These are phyloP conservation scores for Lentithecium fluviatile DNA, from an alignment of 495 filamentous ascomycete genomes.

Conservation along the genomic window DNA sequence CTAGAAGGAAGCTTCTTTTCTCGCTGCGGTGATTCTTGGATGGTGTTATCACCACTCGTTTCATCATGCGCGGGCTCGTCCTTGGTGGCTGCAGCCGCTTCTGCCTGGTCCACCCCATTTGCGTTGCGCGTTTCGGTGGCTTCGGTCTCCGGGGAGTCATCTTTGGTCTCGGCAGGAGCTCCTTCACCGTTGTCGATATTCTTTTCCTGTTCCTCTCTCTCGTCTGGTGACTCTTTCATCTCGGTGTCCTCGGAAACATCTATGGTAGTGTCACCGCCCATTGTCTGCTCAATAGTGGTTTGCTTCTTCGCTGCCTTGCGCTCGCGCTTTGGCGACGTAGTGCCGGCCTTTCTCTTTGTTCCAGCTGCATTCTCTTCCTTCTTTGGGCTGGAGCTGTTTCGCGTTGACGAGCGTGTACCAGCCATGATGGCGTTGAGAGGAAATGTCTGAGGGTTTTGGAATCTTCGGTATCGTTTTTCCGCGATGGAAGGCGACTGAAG, in stretches of 20 bases:
- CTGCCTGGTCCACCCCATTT: constrained; percentile 9
- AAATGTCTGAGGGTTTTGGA: background rate
- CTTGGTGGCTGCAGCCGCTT: constrained; percentile 2
- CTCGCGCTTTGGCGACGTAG: constrained; percentile 35
- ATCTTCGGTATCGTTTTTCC: background rate
- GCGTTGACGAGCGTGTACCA: constrained; percentile 20
- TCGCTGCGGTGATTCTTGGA: constrained; percentile 46
- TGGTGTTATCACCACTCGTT: constrained; percentile 19
- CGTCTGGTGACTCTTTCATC: constrained; percentile 17
- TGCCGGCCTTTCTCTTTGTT: constrained; percentile 43
- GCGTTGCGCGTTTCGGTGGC: background rate
- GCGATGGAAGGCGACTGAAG: no score
- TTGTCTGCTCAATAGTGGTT: constrained; percentile 45
- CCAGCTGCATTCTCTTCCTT: constrained; percentile 26
- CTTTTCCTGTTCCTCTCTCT: background rate
- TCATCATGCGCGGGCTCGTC: background rate
- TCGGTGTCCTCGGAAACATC: constrained; percentile 28
- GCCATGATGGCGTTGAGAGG: constrained; percentile 4
- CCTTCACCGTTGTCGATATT: background rate
- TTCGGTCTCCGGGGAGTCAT: background rate
- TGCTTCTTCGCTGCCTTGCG: constrained; percentile 39
- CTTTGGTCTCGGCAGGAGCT: background rate
- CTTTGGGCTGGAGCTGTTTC: constrained; percentile 2
- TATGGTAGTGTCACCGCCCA: constrained; percentile 23
- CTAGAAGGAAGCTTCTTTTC: constrained; percentile 64